phyloP scores from a whole-genome alignment of 306 rosid genomes.

The Cucurbita moschata region DNA sequence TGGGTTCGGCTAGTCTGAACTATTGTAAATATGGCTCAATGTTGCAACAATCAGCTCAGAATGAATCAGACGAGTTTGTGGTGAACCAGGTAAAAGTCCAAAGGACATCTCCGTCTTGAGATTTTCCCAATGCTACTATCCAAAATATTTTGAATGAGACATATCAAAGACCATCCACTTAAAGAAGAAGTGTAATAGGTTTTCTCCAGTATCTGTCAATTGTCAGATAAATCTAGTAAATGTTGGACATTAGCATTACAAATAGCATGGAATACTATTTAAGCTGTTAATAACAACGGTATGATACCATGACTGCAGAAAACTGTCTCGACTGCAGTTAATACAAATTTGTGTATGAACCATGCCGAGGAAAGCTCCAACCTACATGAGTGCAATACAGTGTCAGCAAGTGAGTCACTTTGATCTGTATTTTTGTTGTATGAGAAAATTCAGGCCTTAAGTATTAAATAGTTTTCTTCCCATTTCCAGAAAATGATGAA shows the following conservation, averaged over 20 bases:
- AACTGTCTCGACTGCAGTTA: slow-evolving; percentile 12
- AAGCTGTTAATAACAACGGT: background rate
- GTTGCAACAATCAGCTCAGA: slow-evolving; percentile 11
- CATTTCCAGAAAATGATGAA: slow-evolving; percentile 21
- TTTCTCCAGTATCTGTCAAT: background rate
- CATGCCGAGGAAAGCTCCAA: slow-evolving; percentile 1
- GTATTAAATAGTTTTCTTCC: slow-evolving; percentile 5
- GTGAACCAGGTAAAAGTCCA: slow-evolving; percentile 26
- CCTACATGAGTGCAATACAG: slow-evolving; percentile 7
- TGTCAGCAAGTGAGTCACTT: slow-evolving; percentile 27
- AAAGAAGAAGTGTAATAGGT: background rate
- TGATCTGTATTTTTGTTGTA: slow-evolving; percentile 10
- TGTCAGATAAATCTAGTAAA: background rate
- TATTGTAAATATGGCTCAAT: slow-evolving; percentile 3
- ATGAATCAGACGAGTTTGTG: slow-evolving; percentile 13
- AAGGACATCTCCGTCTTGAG: background rate
- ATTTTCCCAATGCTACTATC: background rate
- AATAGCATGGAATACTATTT: background rate
- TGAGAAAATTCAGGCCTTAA: slow-evolving; percentile 5
- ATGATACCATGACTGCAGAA: slow-evolving; percentile 23
- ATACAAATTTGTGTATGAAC: slow-evolving; percentile 14
- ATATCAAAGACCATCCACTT: background rate
- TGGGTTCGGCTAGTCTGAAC: slow-evolving; percentile 13
- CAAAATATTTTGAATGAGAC: background rate
- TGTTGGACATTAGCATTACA: background rate